Conservation (phyloP, 2,329 filamentous ascomycete genomes). For the Xenoacremonium recifei region DNA sequence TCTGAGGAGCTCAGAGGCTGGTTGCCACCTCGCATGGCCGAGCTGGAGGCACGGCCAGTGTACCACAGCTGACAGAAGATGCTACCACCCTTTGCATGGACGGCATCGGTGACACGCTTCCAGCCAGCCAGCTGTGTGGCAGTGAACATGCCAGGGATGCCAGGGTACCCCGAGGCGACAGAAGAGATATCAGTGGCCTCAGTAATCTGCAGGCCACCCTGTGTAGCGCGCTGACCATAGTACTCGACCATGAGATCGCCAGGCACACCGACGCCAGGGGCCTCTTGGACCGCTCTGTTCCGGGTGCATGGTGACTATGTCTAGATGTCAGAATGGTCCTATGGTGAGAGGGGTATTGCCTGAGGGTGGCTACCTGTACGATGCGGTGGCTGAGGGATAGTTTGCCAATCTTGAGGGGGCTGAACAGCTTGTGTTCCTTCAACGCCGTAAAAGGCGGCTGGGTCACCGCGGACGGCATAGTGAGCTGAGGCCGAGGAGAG, state of each 20-base stretch:
- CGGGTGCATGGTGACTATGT: constrained; percentile 20
- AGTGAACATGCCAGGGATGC: constrained; percentile 29
- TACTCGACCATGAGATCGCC: constrained; percentile 26
- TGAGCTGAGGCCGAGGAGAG: neutral
- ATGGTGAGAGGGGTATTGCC: neutral
- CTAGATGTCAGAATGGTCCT: neutral
- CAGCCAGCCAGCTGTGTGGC: constrained; percentile 28
- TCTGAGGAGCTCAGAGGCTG: constrained; percentile 23
- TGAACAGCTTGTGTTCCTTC: constrained; percentile 31
- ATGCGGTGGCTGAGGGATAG: constrained; percentile 34
- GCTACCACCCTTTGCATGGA: constrained; percentile 29
- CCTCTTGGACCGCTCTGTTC: constrained; percentile 26
- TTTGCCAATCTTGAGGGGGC: constrained; percentile 32
- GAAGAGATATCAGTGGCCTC: constrained; percentile 31
- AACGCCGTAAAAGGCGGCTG: constrained; percentile 16
- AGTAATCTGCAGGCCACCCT: constrained; percentile 29
- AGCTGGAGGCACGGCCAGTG: constrained; percentile 51
- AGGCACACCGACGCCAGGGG: constrained; percentile 33
- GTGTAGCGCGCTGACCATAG: constrained; percentile 31
- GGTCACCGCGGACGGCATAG: constrained; percentile 1
- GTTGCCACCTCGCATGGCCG: constrained; percentile 20
- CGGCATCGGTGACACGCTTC: constrained; percentile 24
- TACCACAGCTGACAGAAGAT: constrained; percentile 64
- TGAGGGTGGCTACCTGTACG: constrained; percentile 26
- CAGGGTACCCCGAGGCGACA: constrained; percentile 27